A percentile compares a stretch with the other conserved stretches of the same genome.
Conservation (phyloP, 768 basidiomycete species). For the Boletus vinaceobasis region DNA sequence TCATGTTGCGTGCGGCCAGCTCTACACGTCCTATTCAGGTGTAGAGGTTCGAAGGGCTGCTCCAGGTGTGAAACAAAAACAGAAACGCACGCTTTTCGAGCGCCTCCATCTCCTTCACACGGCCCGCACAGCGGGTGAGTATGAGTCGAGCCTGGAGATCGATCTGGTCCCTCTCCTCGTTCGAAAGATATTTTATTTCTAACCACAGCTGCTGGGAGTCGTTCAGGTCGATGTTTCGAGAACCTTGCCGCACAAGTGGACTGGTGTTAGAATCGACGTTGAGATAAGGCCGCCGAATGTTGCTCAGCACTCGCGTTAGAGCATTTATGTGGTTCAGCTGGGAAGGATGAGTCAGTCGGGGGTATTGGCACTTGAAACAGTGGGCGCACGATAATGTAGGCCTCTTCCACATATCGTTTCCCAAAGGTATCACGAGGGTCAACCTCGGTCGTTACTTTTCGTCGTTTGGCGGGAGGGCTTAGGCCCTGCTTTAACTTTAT, state of each 20-base stretch:
- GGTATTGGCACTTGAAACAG: background rate
- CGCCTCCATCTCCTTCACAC: slow-evolving; percentile 83
- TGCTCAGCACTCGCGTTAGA: slow-evolving; percentile 65
- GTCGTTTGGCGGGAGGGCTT: slow-evolving; percentile 47
- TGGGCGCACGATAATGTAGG: slow-evolving; percentile 59
- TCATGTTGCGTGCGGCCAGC: slow-evolving; percentile 59
- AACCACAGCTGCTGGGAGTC: slow-evolving; percentile 54
- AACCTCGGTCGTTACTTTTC: slow-evolving; percentile 39
- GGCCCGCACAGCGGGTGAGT: slow-evolving; percentile 78
- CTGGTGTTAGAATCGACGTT: slow-evolving; percentile 61
- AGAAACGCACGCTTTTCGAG: slow-evolving; percentile 77
- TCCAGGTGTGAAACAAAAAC: slow-evolving; percentile 12
- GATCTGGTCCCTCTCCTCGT: slow-evolving; percentile 93
- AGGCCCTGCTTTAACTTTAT: slow-evolving; percentile 45
- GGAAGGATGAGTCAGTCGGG: background rate
- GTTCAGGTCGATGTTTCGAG: slow-evolving; percentile 55
- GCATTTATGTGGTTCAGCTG: slow-evolving; percentile 74
- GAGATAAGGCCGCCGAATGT: slow-evolving; percentile 84
- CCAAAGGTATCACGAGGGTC: slow-evolving; percentile 44
- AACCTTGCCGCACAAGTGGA: slow-evolving; percentile 48
- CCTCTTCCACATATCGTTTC: slow-evolving; percentile 72
- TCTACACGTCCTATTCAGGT: slow-evolving; percentile 57
- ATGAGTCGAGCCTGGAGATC: slow-evolving; percentile 89
- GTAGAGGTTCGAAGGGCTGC: slow-evolving; percentile 15
- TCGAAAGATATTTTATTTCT: slow-evolving; percentile 67